Evolutionary conservation across 345 rosid species (phyloP).

Genomic region (Ricinus communis): DNA sequence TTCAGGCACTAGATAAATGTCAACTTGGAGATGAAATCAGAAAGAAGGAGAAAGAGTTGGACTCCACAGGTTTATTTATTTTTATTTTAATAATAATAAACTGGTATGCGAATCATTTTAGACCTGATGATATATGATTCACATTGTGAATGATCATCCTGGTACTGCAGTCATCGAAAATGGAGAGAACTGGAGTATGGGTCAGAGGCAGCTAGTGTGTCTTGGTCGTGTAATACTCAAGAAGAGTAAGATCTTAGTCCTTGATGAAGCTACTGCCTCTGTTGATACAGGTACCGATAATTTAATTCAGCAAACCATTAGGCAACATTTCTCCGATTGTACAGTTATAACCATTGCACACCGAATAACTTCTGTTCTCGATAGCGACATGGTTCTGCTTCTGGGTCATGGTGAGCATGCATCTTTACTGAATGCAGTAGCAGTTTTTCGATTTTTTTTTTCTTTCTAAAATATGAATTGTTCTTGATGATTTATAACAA

Average conservation of each 20-base stretch:
- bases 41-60: conserved; percentile 69
- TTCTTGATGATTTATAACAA: neutral
- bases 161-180: conserved; percentile 58
- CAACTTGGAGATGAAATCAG: conserved; percentile 84
- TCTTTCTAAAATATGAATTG: neutral
- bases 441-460: neutral
- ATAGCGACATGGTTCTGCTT: conserved; percentile 76
- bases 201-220: conserved; percentile 84
- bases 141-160: neutral
- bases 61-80: conserved; percentile 45
- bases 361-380: conserved; percentile 74
- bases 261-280: conserved; percentile 90
- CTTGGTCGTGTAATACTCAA: conserved; percentile 78
- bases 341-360: conserved; percentile 83
- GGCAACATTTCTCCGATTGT: conserved; percentile 58
- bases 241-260: conserved; percentile 76
- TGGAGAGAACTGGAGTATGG: conserved; percentile 97
- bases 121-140: too few relatives aligned
- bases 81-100: neutral
- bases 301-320: conserved; percentile 65
- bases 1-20: conserved; percentile 83
- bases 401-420: conserved; percentile 57
- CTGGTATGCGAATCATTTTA: neutral
- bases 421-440: neutral
- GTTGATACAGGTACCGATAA: conserved; percentile 85